Evolutionary conservation across 1,284 basidiomycete species (phyloP).

Genomic region (Cutaneotrichosporon sp.): DNA sequence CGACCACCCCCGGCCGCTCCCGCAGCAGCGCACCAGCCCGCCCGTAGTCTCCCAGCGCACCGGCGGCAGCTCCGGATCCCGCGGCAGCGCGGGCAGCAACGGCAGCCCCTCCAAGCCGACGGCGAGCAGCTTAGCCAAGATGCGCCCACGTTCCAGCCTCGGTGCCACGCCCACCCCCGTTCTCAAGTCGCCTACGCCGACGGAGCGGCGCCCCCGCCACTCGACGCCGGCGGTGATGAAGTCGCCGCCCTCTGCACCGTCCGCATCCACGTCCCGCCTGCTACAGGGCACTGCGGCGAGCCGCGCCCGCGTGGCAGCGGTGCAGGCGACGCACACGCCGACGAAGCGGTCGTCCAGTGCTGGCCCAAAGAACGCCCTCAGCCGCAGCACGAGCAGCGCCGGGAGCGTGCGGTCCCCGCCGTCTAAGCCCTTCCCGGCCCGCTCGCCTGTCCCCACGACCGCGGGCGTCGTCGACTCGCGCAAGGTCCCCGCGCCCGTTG

Average conservation of each 20-base stretch:
- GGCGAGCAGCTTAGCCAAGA: slow-evolving; percentile 18
- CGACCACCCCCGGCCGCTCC: not conserved
- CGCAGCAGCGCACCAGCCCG: not conserved
- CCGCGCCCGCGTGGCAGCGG: slow-evolving; percentile 23
- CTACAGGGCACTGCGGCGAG: slow-evolving; percentile 23
- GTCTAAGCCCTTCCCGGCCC: not conserved
- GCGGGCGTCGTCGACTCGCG: not conserved
- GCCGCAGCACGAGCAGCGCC: not conserved
- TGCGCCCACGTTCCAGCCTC: not conserved
- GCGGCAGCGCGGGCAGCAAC: not conserved
- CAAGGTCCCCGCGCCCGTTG: not conserved
- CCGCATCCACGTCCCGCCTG: slow-evolving; percentile 12
- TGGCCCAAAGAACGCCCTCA: not conserved
- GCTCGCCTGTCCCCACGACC: too few species aligned
- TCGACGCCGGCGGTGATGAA: not conserved
- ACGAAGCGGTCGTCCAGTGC: not conserved
- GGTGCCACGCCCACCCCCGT: not conserved
- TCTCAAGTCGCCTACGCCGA: not conserved
- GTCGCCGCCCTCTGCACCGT: slow-evolving; percentile 6
- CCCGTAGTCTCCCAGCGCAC: not conserved
- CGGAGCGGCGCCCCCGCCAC: not conserved
- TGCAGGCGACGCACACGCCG: not conserved
- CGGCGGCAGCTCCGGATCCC: slow-evolving; percentile 2
- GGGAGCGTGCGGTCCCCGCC: not conserved
- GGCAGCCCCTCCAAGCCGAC: slow-evolving; percentile 14